Conservation (phyloP, 2,329 filamentous ascomycete species). For the Bipolaris bicolor region DNA sequence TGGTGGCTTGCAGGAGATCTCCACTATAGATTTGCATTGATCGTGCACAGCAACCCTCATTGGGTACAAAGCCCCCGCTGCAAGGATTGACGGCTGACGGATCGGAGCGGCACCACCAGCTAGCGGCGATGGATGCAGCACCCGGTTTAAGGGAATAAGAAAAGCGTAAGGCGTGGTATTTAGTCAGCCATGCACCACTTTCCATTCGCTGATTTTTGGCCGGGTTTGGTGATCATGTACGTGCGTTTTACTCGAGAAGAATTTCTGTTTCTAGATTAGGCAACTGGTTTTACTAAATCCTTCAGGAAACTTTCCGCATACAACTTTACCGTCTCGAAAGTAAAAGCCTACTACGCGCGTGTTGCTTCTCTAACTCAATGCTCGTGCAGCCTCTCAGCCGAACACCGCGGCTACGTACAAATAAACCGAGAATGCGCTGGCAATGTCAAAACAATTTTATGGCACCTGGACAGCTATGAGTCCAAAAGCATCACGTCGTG, state of each 20-base stretch:
- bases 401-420: no score
- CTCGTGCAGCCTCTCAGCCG: not conserved
- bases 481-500: no score
- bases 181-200: conserved; percentile 1
- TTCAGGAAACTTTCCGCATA: not conserved
- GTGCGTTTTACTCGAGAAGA: not conserved
- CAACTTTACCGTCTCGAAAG: not conserved
- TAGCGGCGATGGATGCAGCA: conserved; percentile 7
- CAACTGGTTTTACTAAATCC: not conserved
- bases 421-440: no score
- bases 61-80: not conserved
- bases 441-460: no score
- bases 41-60: not conserved
- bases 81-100: conserved; percentile 7
- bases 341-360: not conserved
- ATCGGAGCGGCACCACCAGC: not conserved
- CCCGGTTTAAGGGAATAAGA: not conserved
- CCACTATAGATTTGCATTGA: not conserved
- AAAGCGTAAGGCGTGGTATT: not conserved
- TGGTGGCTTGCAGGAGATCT: conserved; percentile 8
- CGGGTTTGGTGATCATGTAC: not conserved
- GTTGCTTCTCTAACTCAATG: no score
- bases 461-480: no score
- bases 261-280: not conserved
- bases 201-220: not conserved